Percentiles rank a stretch among this genome's conserved stretches.
Conservation (phyloP, 2,329 filamentous ascomycete genomes). For the Fusarium subtropicale region DNA sequence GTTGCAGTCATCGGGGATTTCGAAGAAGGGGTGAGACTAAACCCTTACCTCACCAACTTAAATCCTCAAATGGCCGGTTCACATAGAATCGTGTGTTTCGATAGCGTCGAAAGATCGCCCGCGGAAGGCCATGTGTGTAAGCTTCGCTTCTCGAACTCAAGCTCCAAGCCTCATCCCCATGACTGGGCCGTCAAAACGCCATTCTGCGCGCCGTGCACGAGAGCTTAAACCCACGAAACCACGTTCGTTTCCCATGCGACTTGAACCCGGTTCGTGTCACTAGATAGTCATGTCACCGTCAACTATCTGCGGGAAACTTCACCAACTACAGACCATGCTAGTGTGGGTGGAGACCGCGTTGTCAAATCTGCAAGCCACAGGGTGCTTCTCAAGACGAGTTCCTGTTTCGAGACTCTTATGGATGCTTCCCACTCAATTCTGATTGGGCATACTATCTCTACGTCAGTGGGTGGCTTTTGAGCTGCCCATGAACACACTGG, state of each 20-base stretch:
- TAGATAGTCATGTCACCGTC: constrained; percentile 16
- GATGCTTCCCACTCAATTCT: constrained; percentile 11
- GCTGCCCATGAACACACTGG: not conserved
- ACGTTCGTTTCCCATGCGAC: constrained; percentile 29
- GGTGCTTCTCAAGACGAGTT: constrained; percentile 42
- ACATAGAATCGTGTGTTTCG: not conserved
- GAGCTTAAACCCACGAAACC: constrained; percentile 26
- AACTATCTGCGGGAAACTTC: constrained; percentile 28
- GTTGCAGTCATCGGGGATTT: not conserved
- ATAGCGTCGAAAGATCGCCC: not conserved
- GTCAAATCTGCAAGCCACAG: constrained; percentile 42
- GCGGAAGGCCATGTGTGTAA: constrained; percentile 3
- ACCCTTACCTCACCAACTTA: not conserved
- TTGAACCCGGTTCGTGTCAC: constrained; percentile 33
- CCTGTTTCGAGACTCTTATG: constrained; percentile 40
- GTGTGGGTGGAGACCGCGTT: constrained; percentile 31
- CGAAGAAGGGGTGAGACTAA: not conserved
- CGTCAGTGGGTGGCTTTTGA: constrained; percentile 9
- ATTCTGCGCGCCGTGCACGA: constrained; percentile 37
- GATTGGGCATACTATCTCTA: constrained; percentile 33
- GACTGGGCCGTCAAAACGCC: constrained; percentile 21
- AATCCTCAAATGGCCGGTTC: not conserved
- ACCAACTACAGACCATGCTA: constrained; percentile 19
- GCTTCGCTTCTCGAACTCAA: constrained; percentile 17
- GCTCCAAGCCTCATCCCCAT: constrained; percentile 22